A percentile compares a stretch with the other conserved stretches of the same genome.
phyloP scores from a whole-genome alignment of 208 protist species.

The Acanthamoeba lugdunensis region DNA sequence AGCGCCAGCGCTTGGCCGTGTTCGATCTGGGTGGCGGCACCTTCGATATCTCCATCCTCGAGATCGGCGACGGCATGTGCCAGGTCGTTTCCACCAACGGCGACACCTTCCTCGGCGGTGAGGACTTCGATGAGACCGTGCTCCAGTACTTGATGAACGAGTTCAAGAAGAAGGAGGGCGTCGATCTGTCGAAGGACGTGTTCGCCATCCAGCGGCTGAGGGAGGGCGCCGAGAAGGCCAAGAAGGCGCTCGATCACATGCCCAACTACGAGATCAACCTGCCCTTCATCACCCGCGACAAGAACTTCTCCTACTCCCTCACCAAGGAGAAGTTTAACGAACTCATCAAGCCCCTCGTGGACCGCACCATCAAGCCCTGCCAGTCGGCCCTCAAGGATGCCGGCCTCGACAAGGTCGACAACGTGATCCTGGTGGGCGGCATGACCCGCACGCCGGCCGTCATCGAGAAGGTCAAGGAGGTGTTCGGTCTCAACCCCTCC shows the following conservation, averaged over 20 bases:
- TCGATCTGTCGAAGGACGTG: conserved; percentile 94
- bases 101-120: conserved; percentile 97
- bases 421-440: conserved; percentile 97
- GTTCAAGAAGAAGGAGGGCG: conserved; percentile 93
- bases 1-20: conserved; percentile 89
- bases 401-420: conserved; percentile 89
- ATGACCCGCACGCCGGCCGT: conserved; percentile 98
- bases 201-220: conserved; percentile 95
- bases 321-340: conserved; percentile 93
- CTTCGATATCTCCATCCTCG: conserved; percentile 98
- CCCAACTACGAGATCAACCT: conserved; percentile 93
- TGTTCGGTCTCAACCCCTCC: conserved; percentile 95
- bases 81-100: conserved; percentile 97
- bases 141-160: conserved; percentile 91
- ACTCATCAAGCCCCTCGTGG: conserved; percentile 90
- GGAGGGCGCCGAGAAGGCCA: conserved; percentile 88
- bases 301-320: conserved; percentile 92
- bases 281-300: conserved; percentile 95
- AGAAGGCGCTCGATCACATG: conserved; percentile 36
- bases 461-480: conserved; percentile 89
- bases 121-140: conserved; percentile 97
- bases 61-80: conserved; percentile 96
- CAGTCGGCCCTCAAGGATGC: conserved; percentile 87
- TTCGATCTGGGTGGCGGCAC: conserved; percentile 96
- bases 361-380: conserved; percentile 90